phyloP scores from a whole-genome alignment of 2,329 filamentous ascomycete species.

The Xylariales sp. region DNA sequence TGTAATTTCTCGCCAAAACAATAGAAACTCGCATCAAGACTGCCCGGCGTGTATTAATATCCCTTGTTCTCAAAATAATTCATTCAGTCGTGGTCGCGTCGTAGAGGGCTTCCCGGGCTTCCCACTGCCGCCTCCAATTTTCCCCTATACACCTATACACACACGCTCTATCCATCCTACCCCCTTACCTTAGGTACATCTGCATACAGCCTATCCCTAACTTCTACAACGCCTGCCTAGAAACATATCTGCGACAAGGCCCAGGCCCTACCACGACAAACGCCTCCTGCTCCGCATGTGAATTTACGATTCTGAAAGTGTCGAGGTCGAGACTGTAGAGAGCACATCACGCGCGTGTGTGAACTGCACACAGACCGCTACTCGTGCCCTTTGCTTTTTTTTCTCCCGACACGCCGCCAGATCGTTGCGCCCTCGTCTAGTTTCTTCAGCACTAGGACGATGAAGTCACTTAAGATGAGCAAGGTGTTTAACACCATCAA shows the following conservation, averaged over 20 bases:
- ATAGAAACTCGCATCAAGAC: constrained; percentile 2
- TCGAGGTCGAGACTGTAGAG: not conserved
- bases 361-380: constrained; percentile 2
- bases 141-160: too few relatives aligned
- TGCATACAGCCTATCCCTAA: constrained; percentile 2
- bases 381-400: constrained; percentile 9
- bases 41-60: not conserved
- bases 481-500: constrained; percentile 68
- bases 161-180: too few relatives aligned
- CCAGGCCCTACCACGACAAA: not conserved
- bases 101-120: not conserved
- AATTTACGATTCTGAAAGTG: not conserved
- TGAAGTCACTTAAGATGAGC: constrained; percentile 66
- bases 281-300: constrained; percentile 9
- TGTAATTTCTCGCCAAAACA: constrained; percentile 24
- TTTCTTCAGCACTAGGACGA: constrained; percentile 39
- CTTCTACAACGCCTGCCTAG: constrained; percentile 4
- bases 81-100: constrained; percentile 14
- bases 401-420: constrained; percentile 2
- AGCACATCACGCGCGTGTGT: constrained; percentile 1
- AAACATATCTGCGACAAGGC: constrained; percentile 27
- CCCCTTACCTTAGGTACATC: constrained; percentile 14
- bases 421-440: constrained; percentile 9
- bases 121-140: not conserved
- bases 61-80: constrained; percentile 2